These are phyloP conservation scores for Cladosporium sp. DNA, from an alignment of 2,329 filamentous ascomycete species.

Conservation along the genomic window DNA sequence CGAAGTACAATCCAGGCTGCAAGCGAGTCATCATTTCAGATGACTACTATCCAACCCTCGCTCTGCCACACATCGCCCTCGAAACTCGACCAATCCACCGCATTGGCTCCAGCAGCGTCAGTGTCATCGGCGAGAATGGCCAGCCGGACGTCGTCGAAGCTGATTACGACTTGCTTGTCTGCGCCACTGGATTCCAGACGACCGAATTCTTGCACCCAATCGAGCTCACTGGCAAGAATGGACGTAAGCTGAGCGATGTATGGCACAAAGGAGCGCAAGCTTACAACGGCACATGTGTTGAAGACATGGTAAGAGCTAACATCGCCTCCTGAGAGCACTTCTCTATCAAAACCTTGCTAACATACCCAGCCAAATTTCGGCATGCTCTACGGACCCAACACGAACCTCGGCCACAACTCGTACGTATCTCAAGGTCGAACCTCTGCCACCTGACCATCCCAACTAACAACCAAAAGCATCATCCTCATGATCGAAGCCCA, in stretches of 20 bases:
- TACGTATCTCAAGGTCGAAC: not conserved
- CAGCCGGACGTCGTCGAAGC: constrained; percentile 15
- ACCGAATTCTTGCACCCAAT: constrained; percentile 58
- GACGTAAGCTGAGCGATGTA: constrained; percentile 44
- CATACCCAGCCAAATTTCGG: constrained; percentile 34
- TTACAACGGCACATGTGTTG: constrained; percentile 49
- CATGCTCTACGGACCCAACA: constrained; percentile 58
- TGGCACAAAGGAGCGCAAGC: constrained; percentile 53
- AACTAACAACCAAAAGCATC: constrained; percentile 40
- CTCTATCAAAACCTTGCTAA: too few species aligned
- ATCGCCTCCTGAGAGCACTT: too few species aligned
- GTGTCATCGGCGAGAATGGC: constrained; percentile 37
- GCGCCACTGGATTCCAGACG: constrained; percentile 57
- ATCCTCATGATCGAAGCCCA: constrained; percentile 62
- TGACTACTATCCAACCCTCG: constrained; percentile 53
- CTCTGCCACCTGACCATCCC: constrained; percentile 17
- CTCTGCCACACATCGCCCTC: constrained; percentile 44
- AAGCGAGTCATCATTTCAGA: constrained; percentile 53
- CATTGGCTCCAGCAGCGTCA: constrained; percentile 46
- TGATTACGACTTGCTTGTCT: constrained; percentile 51
- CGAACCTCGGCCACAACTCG: constrained; percentile 38
- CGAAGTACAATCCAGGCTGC: constrained; percentile 52
- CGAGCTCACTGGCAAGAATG: constrained; percentile 44
- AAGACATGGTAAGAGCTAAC: constrained; percentile 32
- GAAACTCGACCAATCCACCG: constrained; percentile 48